Evolutionary conservation across 495 filamentous ascomycete genomes (phyloP), one percentile per base, ranked within the genome.

Genomic region (Penicillium dipodomyicola): DNA sequence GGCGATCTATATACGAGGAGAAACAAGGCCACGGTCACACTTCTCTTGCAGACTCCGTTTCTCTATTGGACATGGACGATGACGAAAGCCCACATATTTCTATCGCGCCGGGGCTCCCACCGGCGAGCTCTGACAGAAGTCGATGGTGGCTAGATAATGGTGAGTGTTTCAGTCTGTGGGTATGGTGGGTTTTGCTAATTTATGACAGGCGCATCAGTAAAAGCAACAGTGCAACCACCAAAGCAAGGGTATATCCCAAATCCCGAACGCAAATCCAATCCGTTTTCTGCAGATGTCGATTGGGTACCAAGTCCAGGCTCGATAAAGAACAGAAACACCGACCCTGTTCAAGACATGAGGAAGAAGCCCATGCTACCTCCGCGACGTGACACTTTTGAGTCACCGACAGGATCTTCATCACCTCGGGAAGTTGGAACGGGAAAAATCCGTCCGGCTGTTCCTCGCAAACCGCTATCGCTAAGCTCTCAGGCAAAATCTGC

Each of bases 131-230:
- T 4, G 92, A 97, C 65, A 80, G 82, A 33, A 81, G 85, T 56
- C 96, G 90, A 73, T 98, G 94, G 94, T 98, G 94, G 94, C 76
- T 97, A 27, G 88, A 96, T 49, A 89, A 91, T 69, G 84, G 85
- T 81, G 74, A 52, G 67, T 54, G 2, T 48, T 46, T 32, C 56
- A 29, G 17, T 54, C 22, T 43, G 27, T 22, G 43, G 42, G 40
- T 27, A n/a, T 15, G 32, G 17, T 44, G 39, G 58, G 6, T 29
- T 11, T 45, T 32, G 47, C 64, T 65, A 58, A 69, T 52, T 6
- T 20, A 14, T 15, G 8, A 41, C 61, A 85, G 88, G 87, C 32
- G 82, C 86, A 55, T 86, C 89, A 49, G 91, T 88, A 9, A 86
- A 86, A 56, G 92, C 92, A 20, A 77, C 70, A 14, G 62, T 95